phyloP scores from a whole-genome alignment of 1,284 basidiomycete species.

The Cutaneotrichosporon mucoides region DNA sequence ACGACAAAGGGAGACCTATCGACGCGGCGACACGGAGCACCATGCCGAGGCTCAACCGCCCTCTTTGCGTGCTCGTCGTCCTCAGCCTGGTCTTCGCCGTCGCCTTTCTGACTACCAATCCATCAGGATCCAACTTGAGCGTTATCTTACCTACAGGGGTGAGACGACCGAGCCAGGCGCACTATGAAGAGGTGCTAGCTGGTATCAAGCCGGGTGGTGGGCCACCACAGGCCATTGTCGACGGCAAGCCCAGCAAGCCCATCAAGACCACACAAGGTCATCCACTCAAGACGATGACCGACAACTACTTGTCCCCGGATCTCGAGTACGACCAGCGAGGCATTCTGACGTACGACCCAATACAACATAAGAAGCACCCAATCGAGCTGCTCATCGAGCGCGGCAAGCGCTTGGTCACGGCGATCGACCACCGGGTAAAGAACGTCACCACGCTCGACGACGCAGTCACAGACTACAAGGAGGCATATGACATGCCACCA shows the following conservation, averaged over 20 bases:
- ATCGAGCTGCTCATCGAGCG: conserved; percentile 34
- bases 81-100: too few relatives aligned
- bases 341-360: conserved; percentile 11
- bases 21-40: too few relatives aligned
- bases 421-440: conserved; percentile 25
- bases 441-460: conserved; percentile 25
- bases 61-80: too few relatives aligned
- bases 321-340: conserved; percentile 20
- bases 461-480: conserved; percentile 34
- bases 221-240: not conserved
- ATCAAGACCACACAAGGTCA: not conserved
- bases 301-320: conserved; percentile 7
- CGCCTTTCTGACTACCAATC: too few relatives aligned
- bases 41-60: too few relatives aligned
- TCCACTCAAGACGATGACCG: conserved; percentile 12
- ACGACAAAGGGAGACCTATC: too few relatives aligned
- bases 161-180: not conserved
- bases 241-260: not conserved
- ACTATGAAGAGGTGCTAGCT: too few relatives aligned
- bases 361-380: conserved; percentile 27
- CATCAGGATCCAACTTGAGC: not conserved
- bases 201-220: not conserved
- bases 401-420: conserved; percentile 22
- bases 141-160: not conserved
- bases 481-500: conserved; percentile 33